Base-by-base conservation (phyloP, 2,329 filamentous ascomycete species). In the Exophiala bonariae region DNA sequence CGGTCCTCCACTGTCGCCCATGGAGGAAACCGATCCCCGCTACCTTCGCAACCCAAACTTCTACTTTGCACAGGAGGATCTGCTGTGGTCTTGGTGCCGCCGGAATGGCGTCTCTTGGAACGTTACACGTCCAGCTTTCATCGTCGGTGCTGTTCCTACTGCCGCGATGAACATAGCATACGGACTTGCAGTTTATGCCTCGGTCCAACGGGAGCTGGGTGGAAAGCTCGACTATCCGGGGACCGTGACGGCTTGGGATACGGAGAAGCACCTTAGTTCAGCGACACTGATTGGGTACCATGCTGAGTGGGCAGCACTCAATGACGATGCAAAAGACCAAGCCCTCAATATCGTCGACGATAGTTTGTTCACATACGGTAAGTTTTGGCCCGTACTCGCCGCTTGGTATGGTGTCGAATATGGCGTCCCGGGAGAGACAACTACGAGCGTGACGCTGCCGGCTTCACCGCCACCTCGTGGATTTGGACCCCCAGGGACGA, bases 21-120 rank as follows among this genome's bases (percentile, higher is more conserved):
- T 67, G 32, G 66, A 71, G 41, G 76, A 79, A 55, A 63, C 62
- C 7, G 71, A 74, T 47, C 67, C 70, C 1, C 62, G 74, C 5
- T 59, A 72, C 4, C 55, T 57, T 3, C 61, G 74, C 0, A 71
- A 72, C 45, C 67, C 69, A 3, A 79, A 79, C 59, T 79, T 80
- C 61, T 80, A 79, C 66, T 79, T 78, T 53, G 59, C 66, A 0
- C 76, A 80, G 62, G 75, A 79, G 61, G 75, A 79, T 49, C 59
- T 64, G 3, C 66, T 80, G 3, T 63, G 33, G 33, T 8, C 8
- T 16, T 36, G 33, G 33, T 36, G 33, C 16, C 33, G 17, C 10
- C 33, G 16, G 17, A 8, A 10, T 17, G 9, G 9, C 10, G 33
- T 36, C 10, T 42, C 47, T 37, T 62, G 60, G 59, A 62, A 61